Base-by-base conservation (phyloP, 2,329 filamentous ascomycete species). In the Diatrype stigma region DNA sequence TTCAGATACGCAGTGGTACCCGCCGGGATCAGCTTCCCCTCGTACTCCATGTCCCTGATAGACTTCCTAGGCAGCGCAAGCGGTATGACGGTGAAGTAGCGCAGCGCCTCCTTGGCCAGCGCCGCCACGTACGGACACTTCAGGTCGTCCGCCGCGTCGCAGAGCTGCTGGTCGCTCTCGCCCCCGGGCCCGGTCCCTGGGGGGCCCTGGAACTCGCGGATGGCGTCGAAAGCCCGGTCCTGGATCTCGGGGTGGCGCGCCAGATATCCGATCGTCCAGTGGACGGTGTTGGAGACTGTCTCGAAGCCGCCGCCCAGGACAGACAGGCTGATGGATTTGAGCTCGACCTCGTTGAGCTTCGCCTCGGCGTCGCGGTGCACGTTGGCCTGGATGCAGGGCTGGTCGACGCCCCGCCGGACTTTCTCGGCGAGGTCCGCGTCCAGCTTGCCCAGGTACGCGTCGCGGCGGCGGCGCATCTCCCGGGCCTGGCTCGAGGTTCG, bases 301-400 rank as follows among this genome's bases (percentile, higher is more conserved):
- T 94, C 89, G 16, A 93, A 79, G 17, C 89, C 89, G 0, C 87
- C 89, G 1, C 85, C 88, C 0, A 93, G 86, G 81, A 93, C 91
- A 22, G 87, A 90, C 22, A 94, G 70, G 64, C 89, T 90, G 58
- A 94, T 90, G 2, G 86, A 89, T 68, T 87, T 90, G 46, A 92
- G 77, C 67, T 92, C 89, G 12, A 81, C 86, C 11, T 68, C 65
- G 34, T 67, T 73, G 1, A 77, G 60, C 54, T 67, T 64, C 3
- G 64, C 75, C 37, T 78, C 72, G 2, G 74, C 71, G 32, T 72
- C 63, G 45, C 68, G 62, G 45, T 64, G 62, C 11, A 64, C 56
- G 35, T 67, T 68, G 4, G 69, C 73, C 28, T 70, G 70, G 50
- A 72, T 70, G 47, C 70, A 73, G 0, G 71, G 72, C 51, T 68